These are phyloP conservation scores for Fraxinus americana DNA, from an alignment of 257 asterid genomes.

Conservation along the genomic window DNA sequence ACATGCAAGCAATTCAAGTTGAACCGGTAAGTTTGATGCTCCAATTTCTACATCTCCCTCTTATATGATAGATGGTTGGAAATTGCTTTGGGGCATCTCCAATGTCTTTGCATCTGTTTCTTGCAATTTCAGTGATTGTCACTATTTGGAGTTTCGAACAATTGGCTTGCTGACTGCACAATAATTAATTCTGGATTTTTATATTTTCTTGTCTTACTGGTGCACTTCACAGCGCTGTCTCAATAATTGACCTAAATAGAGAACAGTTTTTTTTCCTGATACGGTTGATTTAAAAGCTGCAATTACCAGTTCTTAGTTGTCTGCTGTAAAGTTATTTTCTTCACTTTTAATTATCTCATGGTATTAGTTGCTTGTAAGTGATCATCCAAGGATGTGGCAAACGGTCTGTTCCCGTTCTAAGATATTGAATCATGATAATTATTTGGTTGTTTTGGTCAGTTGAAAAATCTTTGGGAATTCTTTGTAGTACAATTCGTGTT, in stretches of 20 bases:
- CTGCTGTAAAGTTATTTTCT: background rate
- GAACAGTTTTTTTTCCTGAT: background rate
- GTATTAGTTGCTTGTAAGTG: background rate
- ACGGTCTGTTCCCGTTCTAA: background rate
- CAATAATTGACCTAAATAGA: background rate
- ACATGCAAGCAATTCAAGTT: conserved; percentile 92
- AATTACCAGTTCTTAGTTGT: background rate
- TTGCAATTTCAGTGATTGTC: background rate
- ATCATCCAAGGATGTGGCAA: background rate
- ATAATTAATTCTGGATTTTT: background rate
- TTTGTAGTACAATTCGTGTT: background rate
- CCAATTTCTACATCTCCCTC: conserved; percentile 12
- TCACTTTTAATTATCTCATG: background rate
- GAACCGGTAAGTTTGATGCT: conserved; percentile 60
- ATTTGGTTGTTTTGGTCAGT: background rate
- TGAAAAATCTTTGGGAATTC: background rate
- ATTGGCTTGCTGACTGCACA: background rate
- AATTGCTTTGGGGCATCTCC: conserved; percentile 10
- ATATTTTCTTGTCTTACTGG: background rate
- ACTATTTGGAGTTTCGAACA: background rate
- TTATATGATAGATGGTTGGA: background rate
- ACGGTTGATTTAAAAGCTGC: background rate
- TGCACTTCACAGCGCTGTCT: background rate
- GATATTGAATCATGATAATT: background rate
- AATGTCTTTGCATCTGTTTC: background rate